A percentile compares a stretch with the other conserved stretches of the same genome.
Evolutionary conservation across 805 yeast genomes (phyloP).

Genomic region (Yarrowia porcina): DNA sequence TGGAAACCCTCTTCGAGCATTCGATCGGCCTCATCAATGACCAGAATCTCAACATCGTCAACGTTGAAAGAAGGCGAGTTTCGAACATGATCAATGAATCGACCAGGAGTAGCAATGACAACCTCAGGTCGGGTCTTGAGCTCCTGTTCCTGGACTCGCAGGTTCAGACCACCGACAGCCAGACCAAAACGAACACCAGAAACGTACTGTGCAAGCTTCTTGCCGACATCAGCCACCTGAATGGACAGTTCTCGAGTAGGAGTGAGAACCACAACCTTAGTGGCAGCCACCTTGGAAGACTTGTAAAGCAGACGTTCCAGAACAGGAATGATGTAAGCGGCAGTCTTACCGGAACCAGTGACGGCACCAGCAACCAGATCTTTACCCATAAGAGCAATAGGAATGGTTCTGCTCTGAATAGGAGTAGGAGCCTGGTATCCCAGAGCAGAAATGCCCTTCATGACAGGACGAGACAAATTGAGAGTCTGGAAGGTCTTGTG

Average conservation of each 20-base stretch:
- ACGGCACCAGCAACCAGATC: constrained; percentile 99
- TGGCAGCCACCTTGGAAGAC: constrained; percentile 79
- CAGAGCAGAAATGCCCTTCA: constrained; percentile 74
- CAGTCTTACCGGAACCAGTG: constrained; percentile 99
- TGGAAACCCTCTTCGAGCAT: constrained; percentile 99
- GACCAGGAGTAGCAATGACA: constrained; percentile 97
- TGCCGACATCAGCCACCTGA: constrained; percentile 93
- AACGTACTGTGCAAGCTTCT: constrained; percentile 73
- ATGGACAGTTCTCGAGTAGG: constrained; percentile 98
- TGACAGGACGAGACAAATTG: constrained; percentile 82
- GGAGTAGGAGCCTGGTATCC: constrained; percentile 91
- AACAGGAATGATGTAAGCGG: constrained; percentile 95
- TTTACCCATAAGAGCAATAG: constrained; percentile 88
- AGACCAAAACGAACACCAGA: constrained; percentile 79
- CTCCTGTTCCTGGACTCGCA: constrained; percentile 94
- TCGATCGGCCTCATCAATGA: constrained; percentile 97
- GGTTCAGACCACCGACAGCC: constrained; percentile 96
- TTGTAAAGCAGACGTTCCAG: constrained; percentile 87
- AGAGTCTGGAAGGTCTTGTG: constrained; percentile 71
- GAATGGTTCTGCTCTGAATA: constrained; percentile 89
- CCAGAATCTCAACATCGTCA: constrained; percentile 86
- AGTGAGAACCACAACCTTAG: constrained; percentile 84
- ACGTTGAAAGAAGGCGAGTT: constrained; percentile 91
- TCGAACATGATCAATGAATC: constrained; percentile 94
- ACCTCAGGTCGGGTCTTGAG: constrained; percentile 90